Conservation (phyloP, 148 eudicot genomes). For the Cornus florida region DNA sequence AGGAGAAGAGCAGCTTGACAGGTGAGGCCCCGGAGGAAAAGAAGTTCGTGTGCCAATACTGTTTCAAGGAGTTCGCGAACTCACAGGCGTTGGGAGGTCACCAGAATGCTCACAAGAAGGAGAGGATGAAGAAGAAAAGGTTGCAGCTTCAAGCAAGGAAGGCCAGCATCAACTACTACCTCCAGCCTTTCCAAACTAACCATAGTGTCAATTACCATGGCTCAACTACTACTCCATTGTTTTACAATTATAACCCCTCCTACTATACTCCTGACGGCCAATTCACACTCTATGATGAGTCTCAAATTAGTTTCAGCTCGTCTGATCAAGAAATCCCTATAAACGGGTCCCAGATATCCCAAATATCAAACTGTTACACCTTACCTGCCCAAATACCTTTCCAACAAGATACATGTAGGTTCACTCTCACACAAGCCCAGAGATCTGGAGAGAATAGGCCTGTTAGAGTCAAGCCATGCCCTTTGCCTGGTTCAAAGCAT, state of each 20-base stretch:
- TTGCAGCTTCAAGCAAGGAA: conserved; percentile 79
- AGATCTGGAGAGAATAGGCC: conserved; percentile 18
- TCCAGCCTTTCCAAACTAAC: conserved; percentile 41
- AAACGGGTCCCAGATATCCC: conserved; percentile 14
- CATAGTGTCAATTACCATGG: conserved; percentile 16
- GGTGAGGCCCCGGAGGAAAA: conserved; percentile 24
- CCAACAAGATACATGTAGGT: conserved; percentile 22
- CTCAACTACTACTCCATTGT: conserved; percentile 20
- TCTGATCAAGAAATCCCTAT: conserved; percentile 18
- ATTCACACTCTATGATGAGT: conserved; percentile 28
- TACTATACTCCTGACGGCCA: conserved; percentile 15
- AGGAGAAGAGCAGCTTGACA: background rate
- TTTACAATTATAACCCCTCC: conserved; percentile 31
- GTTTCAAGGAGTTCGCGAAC: conserved; percentile 66
- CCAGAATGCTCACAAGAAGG: conserved; percentile 93
- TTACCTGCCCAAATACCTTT: conserved; percentile 11
- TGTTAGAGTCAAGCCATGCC: conserved; percentile 13
- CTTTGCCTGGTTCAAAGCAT: conserved; percentile 29
- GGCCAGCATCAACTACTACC: conserved; percentile 65
- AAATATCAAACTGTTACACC: conserved; percentile 9
- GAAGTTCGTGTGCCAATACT: conserved; percentile 79
- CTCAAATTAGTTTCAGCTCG: conserved; percentile 62
- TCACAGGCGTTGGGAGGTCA: conserved; percentile 96
- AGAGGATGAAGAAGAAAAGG: conserved; percentile 78
- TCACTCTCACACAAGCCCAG: conserved; percentile 56